A percentile compares a stretch with the other conserved stretches of the same genome.
These are phyloP conservation scores for Populus alba DNA, from an alignment of 345 rosid genomes.

Conservation along the genomic window DNA sequence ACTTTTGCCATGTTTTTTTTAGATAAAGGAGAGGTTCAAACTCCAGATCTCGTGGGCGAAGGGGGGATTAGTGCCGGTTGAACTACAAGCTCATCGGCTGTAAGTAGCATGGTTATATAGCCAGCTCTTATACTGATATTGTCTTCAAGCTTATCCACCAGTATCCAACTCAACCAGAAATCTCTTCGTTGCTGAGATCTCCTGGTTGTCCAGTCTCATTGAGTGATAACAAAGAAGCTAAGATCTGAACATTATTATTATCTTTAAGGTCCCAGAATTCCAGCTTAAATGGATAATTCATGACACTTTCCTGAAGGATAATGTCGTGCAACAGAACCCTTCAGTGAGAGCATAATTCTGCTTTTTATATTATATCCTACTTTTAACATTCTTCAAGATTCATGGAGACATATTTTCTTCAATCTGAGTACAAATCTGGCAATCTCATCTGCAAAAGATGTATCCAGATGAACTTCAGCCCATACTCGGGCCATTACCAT, in stretches of 20 bases:
- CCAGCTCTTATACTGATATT: not conserved
- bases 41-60: too few relatives aligned
- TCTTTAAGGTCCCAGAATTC: not conserved
- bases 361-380: slow-evolving; percentile 6
- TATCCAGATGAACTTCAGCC: not conserved
- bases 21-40: too few relatives aligned
- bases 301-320: not conserved
- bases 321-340: slow-evolving; percentile 6
- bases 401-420: not conserved
- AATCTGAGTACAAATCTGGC: not conserved
- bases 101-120: not conserved
- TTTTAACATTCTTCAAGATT: not conserved
- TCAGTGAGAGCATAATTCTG: not conserved
- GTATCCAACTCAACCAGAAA: not conserved
- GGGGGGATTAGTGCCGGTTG: too few relatives aligned
- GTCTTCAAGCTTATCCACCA: not conserved
- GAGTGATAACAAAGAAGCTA: not conserved
- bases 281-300: not conserved
- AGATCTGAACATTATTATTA: not conserved
- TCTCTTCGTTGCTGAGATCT: not conserved
- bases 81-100: too few relatives aligned
- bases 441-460: not conserved
- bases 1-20: too few relatives aligned
- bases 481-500: not conserved
- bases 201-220: not conserved